These are phyloP conservation scores for Vanrija humicola DNA, from an alignment of 1,284 basidiomycete genomes.

Conservation along the genomic window DNA sequence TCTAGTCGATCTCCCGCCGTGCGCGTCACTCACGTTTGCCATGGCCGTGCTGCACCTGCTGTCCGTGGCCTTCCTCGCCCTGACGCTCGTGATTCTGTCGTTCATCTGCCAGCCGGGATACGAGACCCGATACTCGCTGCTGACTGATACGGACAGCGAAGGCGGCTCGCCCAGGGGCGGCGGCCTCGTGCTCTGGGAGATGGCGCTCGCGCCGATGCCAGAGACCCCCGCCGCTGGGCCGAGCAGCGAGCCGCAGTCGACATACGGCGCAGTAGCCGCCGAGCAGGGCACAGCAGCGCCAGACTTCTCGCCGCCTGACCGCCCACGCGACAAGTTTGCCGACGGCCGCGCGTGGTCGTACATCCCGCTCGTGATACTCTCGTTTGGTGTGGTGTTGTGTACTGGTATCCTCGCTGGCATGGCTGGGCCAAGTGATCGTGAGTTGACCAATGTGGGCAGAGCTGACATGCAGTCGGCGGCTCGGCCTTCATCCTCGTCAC, in stretches of 20 bases:
- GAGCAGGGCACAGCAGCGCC: background rate
- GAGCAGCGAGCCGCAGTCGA: background rate
- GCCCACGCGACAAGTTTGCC: slow-evolving; percentile 28
- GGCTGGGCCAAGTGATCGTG: background rate
- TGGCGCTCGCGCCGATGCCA: slow-evolving; percentile 30
- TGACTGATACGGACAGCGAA: background rate
- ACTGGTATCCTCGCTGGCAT: slow-evolving; percentile 2
- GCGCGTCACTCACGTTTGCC: slow-evolving; percentile 37
- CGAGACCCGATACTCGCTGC: slow-evolving; percentile 2
- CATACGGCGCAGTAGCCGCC: background rate
- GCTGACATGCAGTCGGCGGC: background rate
- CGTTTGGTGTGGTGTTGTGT: slow-evolving; percentile 19
- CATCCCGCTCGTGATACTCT: slow-evolving; percentile 20
- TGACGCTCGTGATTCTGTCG: slow-evolving; percentile 33
- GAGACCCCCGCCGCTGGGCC: background rate
- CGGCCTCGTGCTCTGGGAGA: slow-evolving; percentile 40
- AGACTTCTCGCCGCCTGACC: too few relatives aligned
- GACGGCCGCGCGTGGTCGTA: slow-evolving; percentile 28
- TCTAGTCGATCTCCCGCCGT: slow-evolving; percentile 25
- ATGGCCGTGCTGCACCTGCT: slow-evolving; percentile 31
- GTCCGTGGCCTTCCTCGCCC: slow-evolving; percentile 24
- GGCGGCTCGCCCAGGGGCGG: background rate
- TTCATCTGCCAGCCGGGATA: slow-evolving; percentile 23
- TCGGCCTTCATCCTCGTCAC: slow-evolving; percentile 20
- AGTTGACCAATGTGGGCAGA: too few relatives aligned